These are phyloP conservation scores for Allium fistulosum DNA, from an alignment of 106 monocot species.

Conservation along the genomic window DNA sequence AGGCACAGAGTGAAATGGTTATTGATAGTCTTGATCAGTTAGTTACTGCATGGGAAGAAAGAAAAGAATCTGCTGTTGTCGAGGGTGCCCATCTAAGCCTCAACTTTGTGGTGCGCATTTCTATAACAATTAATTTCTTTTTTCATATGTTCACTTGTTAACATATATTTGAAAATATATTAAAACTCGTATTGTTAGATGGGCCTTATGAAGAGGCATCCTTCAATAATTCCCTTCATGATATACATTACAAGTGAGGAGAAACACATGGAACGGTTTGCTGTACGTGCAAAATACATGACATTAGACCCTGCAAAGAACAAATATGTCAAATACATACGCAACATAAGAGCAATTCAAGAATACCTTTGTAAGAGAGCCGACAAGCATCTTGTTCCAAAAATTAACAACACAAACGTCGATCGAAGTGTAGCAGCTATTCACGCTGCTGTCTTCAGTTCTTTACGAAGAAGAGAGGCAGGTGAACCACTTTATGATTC, in stretches of 20 bases:
- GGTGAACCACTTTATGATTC: constrained; percentile 65
- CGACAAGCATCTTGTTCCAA: constrained; percentile 90
- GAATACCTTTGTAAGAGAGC: constrained; percentile 84
- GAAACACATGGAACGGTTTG: constrained; percentile 91
- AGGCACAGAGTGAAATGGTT: constrained; percentile 99
- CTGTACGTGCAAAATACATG: constrained; percentile 98
- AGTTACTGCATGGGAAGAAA: constrained; percentile 93
- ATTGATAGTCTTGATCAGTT: constrained; percentile 88
- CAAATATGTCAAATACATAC: constrained; percentile 87
- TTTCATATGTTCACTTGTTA: neutral
- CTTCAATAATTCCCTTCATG: constrained; percentile 91
- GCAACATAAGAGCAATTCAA: constrained; percentile 86
- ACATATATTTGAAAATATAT: neutral
- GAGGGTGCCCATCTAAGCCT: constrained; percentile 97
- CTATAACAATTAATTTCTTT: neutral
- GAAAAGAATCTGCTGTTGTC: constrained; percentile 83
- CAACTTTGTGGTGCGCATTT: constrained; percentile 81
- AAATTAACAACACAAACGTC: constrained; percentile 95
- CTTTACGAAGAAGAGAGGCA: constrained; percentile 54
- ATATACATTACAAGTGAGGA: constrained; percentile 80
- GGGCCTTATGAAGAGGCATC: constrained; percentile 96
- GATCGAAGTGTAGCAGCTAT: constrained; percentile 86
- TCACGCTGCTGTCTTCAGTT: constrained; percentile 87
- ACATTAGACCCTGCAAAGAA: constrained; percentile 87
- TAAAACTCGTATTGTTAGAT: constrained; percentile 34